Evolutionary conservation across 768 basidiomycete species (phyloP).

Genomic region (Neoboletus magnificus): DNA sequence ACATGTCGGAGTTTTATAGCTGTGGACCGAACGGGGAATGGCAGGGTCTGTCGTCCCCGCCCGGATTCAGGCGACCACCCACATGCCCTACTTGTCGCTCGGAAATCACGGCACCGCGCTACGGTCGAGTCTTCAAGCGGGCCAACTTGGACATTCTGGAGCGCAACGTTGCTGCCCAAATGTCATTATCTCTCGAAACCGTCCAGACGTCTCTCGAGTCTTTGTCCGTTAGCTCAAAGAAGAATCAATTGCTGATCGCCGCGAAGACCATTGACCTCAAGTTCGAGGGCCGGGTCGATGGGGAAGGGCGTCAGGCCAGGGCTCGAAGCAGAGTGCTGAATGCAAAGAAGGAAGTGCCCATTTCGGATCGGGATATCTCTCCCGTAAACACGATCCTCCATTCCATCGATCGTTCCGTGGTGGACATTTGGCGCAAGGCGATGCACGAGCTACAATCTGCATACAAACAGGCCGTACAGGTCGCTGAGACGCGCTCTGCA

Average conservation of each 20-base stretch:
- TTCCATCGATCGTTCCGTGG: conserved; percentile 31
- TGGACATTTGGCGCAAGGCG: conserved; percentile 38
- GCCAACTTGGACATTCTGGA: conserved; percentile 65
- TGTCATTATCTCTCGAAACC: conserved; percentile 43
- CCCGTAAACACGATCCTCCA: conserved; percentile 24
- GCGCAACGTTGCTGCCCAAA: conserved; percentile 52
- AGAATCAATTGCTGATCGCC: background rate
- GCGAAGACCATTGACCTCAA: conserved; percentile 15
- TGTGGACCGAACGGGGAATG: conserved; percentile 36
- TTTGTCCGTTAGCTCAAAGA: conserved; percentile 26
- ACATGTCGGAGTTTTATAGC: conserved; percentile 50
- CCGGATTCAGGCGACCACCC: conserved; percentile 40
- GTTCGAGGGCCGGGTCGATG: conserved; percentile 9
- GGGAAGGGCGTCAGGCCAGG: conserved; percentile 8
- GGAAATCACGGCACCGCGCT: conserved; percentile 55
- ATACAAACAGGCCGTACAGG: conserved; percentile 39
- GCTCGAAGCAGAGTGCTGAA: conserved; percentile 15
- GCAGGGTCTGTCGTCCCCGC: conserved; percentile 42
- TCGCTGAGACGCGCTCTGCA: conserved; percentile 49
- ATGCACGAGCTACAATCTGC: conserved; percentile 35
- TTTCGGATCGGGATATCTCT: conserved; percentile 28
- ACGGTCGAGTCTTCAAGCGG: conserved; percentile 59
- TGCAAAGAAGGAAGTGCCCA: conserved; percentile 18
- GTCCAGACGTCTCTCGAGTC: conserved; percentile 29
- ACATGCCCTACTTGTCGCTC: conserved; percentile 61